Conservation (phyloP, 208 protist genomes). For the Angomonas deanei region DNA sequence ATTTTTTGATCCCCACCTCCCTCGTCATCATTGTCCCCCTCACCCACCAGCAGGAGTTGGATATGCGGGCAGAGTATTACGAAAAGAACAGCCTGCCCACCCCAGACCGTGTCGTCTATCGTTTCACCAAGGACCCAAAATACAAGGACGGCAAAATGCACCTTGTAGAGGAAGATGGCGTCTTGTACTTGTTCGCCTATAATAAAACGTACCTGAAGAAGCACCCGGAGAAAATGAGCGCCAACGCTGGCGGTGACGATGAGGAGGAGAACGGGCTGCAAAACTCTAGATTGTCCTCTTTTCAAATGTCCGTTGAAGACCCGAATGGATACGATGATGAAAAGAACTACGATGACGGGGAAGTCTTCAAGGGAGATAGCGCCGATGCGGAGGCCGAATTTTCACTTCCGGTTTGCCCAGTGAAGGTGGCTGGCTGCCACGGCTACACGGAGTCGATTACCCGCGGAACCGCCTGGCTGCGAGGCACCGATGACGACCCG, state of each 20-base stretch:
- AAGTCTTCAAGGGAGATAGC: background rate
- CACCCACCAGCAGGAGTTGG: background rate
- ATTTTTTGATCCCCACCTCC: background rate
- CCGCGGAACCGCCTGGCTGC: constrained; percentile 15
- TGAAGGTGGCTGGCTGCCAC: background rate
- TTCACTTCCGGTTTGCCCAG: background rate
- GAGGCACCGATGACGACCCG: constrained; percentile 8
- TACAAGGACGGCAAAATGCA: constrained; percentile 58
- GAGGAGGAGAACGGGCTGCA: no score
- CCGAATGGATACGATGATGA: background rate
- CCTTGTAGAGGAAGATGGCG: constrained; percentile 52
- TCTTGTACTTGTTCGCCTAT: constrained; percentile 62
- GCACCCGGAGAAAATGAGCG: background rate
- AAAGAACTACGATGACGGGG: no score
- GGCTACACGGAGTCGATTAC: background rate
- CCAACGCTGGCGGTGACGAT: no score
- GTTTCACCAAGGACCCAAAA: constrained; percentile 28
- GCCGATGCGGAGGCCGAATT: background rate
- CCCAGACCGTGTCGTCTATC: constrained; percentile 7
- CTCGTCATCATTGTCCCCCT: background rate
- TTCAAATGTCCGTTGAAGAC: background rate
- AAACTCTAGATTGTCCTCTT: background rate
- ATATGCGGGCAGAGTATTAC: background rate
- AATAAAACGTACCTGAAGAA: constrained; percentile 23
- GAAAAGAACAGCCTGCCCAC: background rate